Conservation (phyloP, 805 yeast species). For the Tetrapisispora taiwanensis region DNA sequence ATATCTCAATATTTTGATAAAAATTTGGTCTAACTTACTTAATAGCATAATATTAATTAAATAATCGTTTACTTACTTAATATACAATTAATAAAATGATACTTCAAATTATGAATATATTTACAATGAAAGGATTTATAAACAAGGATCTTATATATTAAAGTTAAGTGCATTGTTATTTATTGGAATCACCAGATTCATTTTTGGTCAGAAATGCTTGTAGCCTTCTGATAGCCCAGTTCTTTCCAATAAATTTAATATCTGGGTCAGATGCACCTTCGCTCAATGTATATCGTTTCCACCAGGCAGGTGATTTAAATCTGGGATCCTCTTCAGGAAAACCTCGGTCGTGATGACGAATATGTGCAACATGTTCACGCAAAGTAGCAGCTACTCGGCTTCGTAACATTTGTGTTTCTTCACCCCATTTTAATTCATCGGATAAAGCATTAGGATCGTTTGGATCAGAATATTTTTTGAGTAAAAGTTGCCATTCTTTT, state of each 20-base stretch:
- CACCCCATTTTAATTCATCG: slow-evolving; percentile 51
- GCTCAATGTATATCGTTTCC: slow-evolving; percentile 56
- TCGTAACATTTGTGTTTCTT: slow-evolving; percentile 55
- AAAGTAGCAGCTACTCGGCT: slow-evolving; percentile 59
- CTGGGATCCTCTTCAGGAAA: slow-evolving; percentile 57
- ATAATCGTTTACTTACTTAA: neutral
- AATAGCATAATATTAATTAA: neutral
- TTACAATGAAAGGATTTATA: neutral
- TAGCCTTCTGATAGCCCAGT: slow-evolving; percentile 71
- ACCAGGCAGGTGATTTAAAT: slow-evolving; percentile 57
- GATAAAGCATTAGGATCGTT: slow-evolving; percentile 48
- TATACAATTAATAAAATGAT: neutral
- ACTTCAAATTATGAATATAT: neutral
- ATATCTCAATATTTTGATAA: neutral
- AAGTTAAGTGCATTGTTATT: neutral
- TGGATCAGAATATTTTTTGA: slow-evolving; percentile 43
- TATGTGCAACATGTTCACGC: slow-evolving; percentile 47
- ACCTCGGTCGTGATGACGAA: slow-evolving; percentile 33
- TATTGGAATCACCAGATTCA: neutral
- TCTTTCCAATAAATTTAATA: slow-evolving; percentile 62
- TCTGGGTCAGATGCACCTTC: slow-evolving; percentile 64
- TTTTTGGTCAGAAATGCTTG: slow-evolving; percentile 34
- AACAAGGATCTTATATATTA: neutral
- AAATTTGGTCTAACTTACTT: neutral
- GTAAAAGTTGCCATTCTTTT: slow-evolving; percentile 56